Evolutionary conservation across 1,284 basidiomycete genomes (phyloP), one percentile per base, ranked within the genome.

Genomic region (Inonotus obliquus): DNA sequence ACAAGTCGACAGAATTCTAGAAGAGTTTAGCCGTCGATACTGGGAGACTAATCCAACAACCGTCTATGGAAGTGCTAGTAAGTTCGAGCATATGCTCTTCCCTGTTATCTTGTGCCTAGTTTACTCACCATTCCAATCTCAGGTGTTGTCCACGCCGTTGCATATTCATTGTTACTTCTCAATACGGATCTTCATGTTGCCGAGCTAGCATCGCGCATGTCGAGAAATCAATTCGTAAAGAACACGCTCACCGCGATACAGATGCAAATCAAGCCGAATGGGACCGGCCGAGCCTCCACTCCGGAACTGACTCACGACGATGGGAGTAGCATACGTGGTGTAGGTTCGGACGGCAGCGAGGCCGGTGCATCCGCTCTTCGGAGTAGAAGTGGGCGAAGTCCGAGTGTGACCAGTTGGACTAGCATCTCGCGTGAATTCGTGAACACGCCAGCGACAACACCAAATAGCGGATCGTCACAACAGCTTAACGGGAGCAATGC

Each of bases 161-260:
- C 94, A 0, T 99, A 96, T 69, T 97, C 96, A 1, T 81, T 99
- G 54, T 79, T 99, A 0, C 81, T 99, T 48, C 84, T 99, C 63
- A 99, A 99, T 75, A 99, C 96, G 25, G 96, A 99, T 73, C 81
- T 99, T 19, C 96, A 99, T 74, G 89, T 99, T 59, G 96, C 95
- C 41, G 96, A 98, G 45, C 80, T 97, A 32, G 75, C 84, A 4
- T 87, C 83, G 25, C 87, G 93, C 66, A 99, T 99, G 97, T 96
- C 94, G 4, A 82, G 91, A n/a, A 82, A 72, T 57, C 94, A 99
- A 69, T 99, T 99, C 72, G 86, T 98, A 2, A 84, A 87, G 47
- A 98, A 99, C 74, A 96, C 96, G 0, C 81, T 98, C 72, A 77
- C 84, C 3, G 91, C 94, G 0, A 91, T 98, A 63, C 89, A 87